Evolutionary conservation across 1,139 yeast species (phyloP).

Genomic region (Protomyces pachydermus): DNA sequence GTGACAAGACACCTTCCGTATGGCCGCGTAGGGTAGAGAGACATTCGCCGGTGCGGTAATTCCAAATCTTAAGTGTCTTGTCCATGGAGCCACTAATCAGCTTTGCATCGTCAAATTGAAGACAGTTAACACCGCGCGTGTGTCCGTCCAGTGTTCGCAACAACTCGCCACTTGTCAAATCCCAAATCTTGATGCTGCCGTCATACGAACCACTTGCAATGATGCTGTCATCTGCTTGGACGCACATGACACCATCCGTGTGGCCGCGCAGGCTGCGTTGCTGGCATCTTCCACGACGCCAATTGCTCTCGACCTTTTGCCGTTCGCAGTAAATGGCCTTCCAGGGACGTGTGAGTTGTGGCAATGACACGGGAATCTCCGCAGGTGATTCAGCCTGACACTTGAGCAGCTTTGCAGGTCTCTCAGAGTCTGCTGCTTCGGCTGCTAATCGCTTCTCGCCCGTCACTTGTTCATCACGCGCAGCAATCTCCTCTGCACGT

Average conservation of each 20-base stretch:
- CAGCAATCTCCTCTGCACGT: constrained; percentile 28
- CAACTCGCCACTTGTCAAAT: constrained; percentile 75
- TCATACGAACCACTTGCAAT: constrained; percentile 52
- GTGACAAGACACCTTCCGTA: constrained; percentile 75
- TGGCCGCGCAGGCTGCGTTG: constrained; percentile 74
- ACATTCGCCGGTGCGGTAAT: constrained; percentile 88
- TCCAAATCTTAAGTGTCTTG: constrained; percentile 90
- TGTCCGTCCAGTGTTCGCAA: constrained; percentile 71
- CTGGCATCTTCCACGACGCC: constrained; percentile 77
- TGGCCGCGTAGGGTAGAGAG: constrained; percentile 92
- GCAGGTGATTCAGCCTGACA: neutral
- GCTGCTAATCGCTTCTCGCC: neutral
- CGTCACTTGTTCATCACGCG: neutral
- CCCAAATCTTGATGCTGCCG: constrained; percentile 96
- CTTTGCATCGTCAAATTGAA: constrained; percentile 85
- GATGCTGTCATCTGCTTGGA: constrained; percentile 72
- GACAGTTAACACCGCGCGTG: constrained; percentile 75
- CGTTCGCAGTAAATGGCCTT: constrained; percentile 89
- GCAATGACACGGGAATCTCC: neutral
- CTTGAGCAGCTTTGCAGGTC: neutral
- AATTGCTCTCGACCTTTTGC: constrained; percentile 81
- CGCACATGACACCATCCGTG: constrained; percentile 75
- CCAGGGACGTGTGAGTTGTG: constrained; percentile 67
- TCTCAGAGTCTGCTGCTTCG: neutral
- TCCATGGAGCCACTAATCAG: constrained; percentile 89